Evolutionary conservation across 495 filamentous ascomycete species (phyloP).

Genomic region (Hypoxylon fragiforme): DNA sequence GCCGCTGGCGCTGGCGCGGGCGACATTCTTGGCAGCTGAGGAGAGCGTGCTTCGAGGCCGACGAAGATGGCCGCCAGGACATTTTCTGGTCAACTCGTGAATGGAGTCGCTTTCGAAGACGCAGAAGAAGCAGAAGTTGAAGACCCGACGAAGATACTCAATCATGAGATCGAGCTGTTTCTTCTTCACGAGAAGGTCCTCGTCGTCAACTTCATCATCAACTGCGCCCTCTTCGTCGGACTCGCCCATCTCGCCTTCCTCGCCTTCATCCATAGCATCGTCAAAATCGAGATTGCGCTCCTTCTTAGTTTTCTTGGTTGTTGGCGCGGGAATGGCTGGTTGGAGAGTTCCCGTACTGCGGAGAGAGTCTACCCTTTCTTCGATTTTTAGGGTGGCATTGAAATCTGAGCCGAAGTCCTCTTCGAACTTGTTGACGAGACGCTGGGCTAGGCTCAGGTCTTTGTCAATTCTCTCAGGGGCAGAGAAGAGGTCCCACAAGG

Average conservation of each 20-base stretch:
- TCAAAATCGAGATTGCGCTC: constrained; percentile 62
- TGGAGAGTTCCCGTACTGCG: constrained; percentile 73
- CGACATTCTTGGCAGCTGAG: constrained; percentile 79
- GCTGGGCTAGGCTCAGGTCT: constrained; percentile 76
- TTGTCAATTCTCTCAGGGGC: constrained; percentile 84
- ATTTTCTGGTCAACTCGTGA: constrained; percentile 93
- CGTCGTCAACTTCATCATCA: constrained; percentile 84
- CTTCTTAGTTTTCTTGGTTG: constrained; percentile 65
- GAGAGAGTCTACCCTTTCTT: constrained; percentile 82
- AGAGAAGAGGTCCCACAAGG: constrained; percentile 94
- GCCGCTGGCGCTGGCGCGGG: constrained; percentile 76
- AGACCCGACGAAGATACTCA: constrained; percentile 93
- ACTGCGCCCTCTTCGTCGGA: constrained; percentile 73
- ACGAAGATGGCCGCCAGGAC: constrained; percentile 92
- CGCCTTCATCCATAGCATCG: constrained; percentile 69
- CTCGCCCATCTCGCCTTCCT: constrained; percentile 68
- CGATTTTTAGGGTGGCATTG: constrained; percentile 76
- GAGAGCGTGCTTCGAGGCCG: constrained; percentile 83
- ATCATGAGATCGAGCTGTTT: constrained; percentile 96
- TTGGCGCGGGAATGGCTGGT: constrained; percentile 59
- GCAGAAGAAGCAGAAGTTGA: constrained; percentile 99
- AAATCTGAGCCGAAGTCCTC: constrained; percentile 71
- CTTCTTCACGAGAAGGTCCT: constrained; percentile 87
- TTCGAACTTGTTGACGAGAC: constrained; percentile 79
- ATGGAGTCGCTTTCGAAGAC: constrained; percentile 98